These are phyloP conservation scores for Eucalyptus marginata DNA, from an alignment of 345 rosid species.

Conservation along the genomic window DNA sequence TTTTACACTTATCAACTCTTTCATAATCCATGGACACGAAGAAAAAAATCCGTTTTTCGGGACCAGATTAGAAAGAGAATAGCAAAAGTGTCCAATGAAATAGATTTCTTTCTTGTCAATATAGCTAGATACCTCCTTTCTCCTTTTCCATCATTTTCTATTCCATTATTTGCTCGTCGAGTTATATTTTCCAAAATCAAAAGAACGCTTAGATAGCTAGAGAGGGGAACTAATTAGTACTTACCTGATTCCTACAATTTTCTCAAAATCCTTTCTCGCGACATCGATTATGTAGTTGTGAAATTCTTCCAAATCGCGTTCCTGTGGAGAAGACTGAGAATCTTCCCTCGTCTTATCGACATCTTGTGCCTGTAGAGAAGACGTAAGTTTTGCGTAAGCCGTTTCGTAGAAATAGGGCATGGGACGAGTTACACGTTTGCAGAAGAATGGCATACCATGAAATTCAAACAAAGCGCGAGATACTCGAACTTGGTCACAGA, in stretches of 20 bases:
- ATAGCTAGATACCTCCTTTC: not conserved
- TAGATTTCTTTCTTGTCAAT: not conserved
- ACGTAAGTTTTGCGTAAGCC: no score
- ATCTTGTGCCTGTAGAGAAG: slow-evolving; percentile 18
- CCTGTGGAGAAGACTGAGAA: slow-evolving; percentile 12
- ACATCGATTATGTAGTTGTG: slow-evolving; percentile 72
- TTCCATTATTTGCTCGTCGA: not conserved
- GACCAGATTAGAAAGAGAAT: not conserved
- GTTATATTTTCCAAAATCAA: not conserved
- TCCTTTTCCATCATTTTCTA: not conserved
- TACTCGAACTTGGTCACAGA: slow-evolving; percentile 77
- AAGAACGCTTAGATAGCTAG: not conserved
- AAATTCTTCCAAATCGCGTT: slow-evolving; percentile 67
- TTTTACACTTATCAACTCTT: not conserved
- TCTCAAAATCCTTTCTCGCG: slow-evolving; percentile 86
- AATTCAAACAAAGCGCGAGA: slow-evolving; percentile 55
- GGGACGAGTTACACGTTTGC: no score
- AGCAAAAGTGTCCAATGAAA: not conserved
- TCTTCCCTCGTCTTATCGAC: no score
- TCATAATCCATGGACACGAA: not conserved
- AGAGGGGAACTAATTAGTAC: not conserved
- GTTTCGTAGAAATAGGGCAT: no score
- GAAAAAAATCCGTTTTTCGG: not conserved
- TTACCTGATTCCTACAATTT: slow-evolving; percentile 90
- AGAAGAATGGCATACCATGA: slow-evolving; percentile 30